Conservation (phyloP, 2,329 filamentous ascomycete genomes). For the Sclerotinia minor region DNA sequence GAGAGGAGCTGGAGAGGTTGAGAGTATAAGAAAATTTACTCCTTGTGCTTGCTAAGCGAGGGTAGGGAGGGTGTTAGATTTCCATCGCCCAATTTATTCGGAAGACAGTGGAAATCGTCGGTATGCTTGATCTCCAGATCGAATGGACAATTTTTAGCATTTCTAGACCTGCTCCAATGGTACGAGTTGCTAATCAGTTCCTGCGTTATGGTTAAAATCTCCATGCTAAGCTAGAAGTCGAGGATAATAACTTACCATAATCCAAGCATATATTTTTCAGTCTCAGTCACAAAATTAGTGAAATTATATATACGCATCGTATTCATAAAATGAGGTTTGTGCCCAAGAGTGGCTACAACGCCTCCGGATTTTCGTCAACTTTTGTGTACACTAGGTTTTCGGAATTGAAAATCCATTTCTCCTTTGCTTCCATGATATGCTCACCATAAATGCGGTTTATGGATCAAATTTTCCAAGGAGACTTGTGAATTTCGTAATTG, state of each 20-base stretch:
- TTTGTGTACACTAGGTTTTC: conserved; percentile 1
- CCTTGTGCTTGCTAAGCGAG: background rate
- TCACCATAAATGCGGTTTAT: background rate
- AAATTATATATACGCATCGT: background rate
- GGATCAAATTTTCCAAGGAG: background rate
- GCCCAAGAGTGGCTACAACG: background rate
- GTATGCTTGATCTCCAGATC: background rate
- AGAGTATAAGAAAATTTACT: background rate
- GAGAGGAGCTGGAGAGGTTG: background rate
- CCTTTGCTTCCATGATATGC: conserved; percentile 1
- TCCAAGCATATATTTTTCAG: background rate
- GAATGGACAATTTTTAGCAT: background rate
- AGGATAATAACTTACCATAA: background rate
- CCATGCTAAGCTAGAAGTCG: background rate
- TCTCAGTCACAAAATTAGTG: background rate
- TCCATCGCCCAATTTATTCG: background rate
- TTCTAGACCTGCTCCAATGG: background rate
- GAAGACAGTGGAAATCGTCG: background rate
- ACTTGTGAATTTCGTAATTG: background rate
- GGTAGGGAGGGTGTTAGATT: background rate
- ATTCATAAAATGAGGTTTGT: conserved; percentile 3
- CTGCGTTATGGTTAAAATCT: background rate
- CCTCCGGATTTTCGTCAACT: background rate
- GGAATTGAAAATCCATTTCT: background rate
- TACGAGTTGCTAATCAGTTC: conserved; percentile 8